Evolutionary conservation across 2,329 filamentous ascomycete genomes (phyloP).

Genomic region (Coleophoma crateriformis): DNA sequence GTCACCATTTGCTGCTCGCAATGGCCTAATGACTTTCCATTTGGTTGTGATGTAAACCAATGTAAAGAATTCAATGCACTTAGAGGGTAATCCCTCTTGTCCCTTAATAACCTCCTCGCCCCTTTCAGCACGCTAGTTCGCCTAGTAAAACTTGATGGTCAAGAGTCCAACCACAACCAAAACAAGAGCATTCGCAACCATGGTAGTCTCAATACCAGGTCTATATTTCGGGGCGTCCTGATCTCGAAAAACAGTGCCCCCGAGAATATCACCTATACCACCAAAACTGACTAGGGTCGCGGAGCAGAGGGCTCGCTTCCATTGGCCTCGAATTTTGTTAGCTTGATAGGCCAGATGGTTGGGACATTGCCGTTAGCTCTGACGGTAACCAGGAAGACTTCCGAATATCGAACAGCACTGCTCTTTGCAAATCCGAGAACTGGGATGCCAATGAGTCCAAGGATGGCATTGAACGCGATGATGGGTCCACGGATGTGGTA

Average conservation of each 20-base stretch:
- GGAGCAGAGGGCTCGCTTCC: slow-evolving; percentile 78
- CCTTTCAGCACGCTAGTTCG: slow-evolving; percentile 26
- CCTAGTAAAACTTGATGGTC: slow-evolving; percentile 22
- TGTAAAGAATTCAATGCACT: neutral
- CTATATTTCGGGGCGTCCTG: slow-evolving; percentile 48
- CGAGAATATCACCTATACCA: slow-evolving; percentile 73
- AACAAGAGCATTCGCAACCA: slow-evolving; percentile 14
- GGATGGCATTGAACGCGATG: slow-evolving; percentile 28
- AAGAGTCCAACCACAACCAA: slow-evolving; percentile 15
- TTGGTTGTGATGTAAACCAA: no score
- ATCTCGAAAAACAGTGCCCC: slow-evolving; percentile 64
- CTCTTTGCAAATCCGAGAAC: slow-evolving; percentile 43
- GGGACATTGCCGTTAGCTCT: slow-evolving; percentile 69
- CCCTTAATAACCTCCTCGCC: slow-evolving; percentile 29
- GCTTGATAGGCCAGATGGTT: slow-evolving; percentile 72
- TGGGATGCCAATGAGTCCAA: slow-evolving; percentile 39
- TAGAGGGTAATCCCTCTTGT: slow-evolving; percentile 24
- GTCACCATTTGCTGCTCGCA: no score
- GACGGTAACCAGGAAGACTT: slow-evolving; percentile 43
- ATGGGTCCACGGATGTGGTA: slow-evolving; percentile 33
- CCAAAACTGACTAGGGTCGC: slow-evolving; percentile 73
- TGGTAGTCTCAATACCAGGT: slow-evolving; percentile 18
- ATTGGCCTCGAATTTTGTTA: slow-evolving; percentile 82
- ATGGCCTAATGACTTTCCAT: no score
- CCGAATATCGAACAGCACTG: slow-evolving; percentile 46